Evolutionary conservation across 2,329 filamentous ascomycete species (phyloP).

Genomic region (Exophiala spinifera): DNA sequence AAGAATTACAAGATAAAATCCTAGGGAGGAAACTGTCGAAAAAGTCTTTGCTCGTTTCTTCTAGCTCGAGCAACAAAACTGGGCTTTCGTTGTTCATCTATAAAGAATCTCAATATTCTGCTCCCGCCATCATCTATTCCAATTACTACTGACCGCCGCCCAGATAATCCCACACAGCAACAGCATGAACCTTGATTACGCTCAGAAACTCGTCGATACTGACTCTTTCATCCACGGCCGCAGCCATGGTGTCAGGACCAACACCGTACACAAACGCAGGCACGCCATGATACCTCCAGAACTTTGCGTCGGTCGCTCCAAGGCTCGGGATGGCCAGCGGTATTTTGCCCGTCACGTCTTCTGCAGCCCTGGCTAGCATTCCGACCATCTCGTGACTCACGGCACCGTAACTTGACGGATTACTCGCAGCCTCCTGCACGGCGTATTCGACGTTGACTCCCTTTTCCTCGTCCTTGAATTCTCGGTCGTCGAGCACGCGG

Average conservation of each 20-base stretch:
- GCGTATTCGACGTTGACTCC: slow-evolving; percentile 28
- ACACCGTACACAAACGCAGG: slow-evolving; percentile 40
- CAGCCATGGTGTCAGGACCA: slow-evolving; percentile 30
- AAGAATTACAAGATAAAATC: too few relatives aligned
- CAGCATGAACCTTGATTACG: slow-evolving; percentile 7
- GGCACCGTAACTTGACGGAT: slow-evolving; percentile 33
- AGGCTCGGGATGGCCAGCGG: slow-evolving; percentile 38
- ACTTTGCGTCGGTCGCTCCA: slow-evolving; percentile 44
- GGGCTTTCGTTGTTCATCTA: too few relatives aligned
- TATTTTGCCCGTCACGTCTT: slow-evolving; percentile 27
- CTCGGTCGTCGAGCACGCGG: slow-evolving; percentile 23
- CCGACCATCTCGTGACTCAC: slow-evolving; percentile 36
- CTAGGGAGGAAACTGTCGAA: too few relatives aligned
- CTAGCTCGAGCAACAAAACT: too few relatives aligned
- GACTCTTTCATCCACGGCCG: slow-evolving; percentile 5
- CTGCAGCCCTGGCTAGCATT: slow-evolving; percentile 31
- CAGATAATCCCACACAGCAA: slow-evolving; percentile 7
- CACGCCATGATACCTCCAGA: slow-evolving; percentile 38
- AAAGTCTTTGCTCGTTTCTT: too few relatives aligned
- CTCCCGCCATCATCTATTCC: too few relatives aligned
- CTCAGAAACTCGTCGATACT: slow-evolving; percentile 10
- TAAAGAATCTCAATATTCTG: too few relatives aligned
- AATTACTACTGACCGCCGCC: not conserved
- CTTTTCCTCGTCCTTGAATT: slow-evolving; percentile 24
- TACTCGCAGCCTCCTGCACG: slow-evolving; percentile 37